A percentile compares a stretch with the other conserved stretches of the same genome.
Conservation (phyloP, 1,139 yeast genomes). For the Candida dubliniensis region DNA sequence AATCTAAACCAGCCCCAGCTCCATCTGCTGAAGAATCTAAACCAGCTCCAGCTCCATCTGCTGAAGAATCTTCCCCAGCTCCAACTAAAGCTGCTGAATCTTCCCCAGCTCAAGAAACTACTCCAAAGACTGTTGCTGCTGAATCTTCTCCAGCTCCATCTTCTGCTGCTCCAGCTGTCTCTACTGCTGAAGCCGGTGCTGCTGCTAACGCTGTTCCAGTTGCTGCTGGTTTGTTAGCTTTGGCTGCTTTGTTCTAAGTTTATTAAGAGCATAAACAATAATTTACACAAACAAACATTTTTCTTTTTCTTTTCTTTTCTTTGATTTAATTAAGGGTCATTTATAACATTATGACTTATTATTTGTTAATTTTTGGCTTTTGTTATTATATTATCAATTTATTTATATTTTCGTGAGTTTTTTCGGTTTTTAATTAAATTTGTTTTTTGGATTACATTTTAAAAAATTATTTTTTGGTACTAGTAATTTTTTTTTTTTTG, state of each 20-base stretch:
- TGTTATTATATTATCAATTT: too few species aligned
- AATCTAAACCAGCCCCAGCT: not conserved
- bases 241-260: conserved; percentile 10
- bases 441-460: too few species aligned
- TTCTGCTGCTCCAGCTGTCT: conserved; percentile 11
- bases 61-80: conserved; percentile 1
- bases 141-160: conserved; percentile 17
- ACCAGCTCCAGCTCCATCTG: conserved; percentile 5
- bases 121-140: conserved; percentile 20
- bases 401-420: too few species aligned
- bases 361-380: too few species aligned
- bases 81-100: conserved; percentile 20
- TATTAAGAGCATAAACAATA: not conserved
- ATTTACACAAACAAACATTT: too few species aligned
- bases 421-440: too few species aligned
- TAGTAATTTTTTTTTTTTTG: too few species aligned
- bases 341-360: too few species aligned
- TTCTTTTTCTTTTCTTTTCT: not conserved
- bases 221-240: conserved; percentile 23
- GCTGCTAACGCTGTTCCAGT: conserved; percentile 20
- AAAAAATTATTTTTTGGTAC: too few species aligned
- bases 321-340: not conserved
- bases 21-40: conserved; percentile 6
- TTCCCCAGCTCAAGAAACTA: conserved; percentile 1
- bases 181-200: conserved; percentile 17